phyloP scores from a whole-genome alignment of 2,329 filamentous ascomycete genomes.

The Thielaviopsis ethacetica region DNA sequence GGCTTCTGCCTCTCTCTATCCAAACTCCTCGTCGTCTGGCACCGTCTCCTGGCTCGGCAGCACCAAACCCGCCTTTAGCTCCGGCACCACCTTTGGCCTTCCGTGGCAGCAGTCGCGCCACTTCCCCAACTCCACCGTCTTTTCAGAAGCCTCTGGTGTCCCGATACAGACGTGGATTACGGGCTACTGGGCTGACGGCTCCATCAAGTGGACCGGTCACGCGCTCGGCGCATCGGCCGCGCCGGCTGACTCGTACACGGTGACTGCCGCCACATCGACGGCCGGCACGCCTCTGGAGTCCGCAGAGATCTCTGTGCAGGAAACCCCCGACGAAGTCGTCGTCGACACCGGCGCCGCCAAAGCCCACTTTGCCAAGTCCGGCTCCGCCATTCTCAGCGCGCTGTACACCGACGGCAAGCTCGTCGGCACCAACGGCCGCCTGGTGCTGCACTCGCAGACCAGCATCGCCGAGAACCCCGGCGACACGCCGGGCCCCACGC shows the following conservation, averaged over 20 bases:
- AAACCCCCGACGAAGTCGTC: constrained; percentile 18
- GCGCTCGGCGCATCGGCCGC: constrained; percentile 29
- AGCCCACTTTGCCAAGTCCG: constrained; percentile 26
- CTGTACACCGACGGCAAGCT: constrained; percentile 27
- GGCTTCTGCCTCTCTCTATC: not conserved
- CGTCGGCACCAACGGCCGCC: constrained; percentile 29
- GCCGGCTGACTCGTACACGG: constrained; percentile 26
- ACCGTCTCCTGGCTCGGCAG: constrained; percentile 25
- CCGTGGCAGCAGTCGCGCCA: constrained; percentile 27
- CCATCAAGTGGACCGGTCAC: constrained; percentile 45
- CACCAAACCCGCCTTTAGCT: constrained; percentile 18
- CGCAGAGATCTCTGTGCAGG: constrained; percentile 5
- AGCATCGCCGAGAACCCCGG: constrained; percentile 26
- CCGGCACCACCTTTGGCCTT: constrained; percentile 27
- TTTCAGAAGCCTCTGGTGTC: constrained; percentile 18
- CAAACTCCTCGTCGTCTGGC: constrained; percentile 1
- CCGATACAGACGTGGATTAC: constrained; percentile 36
- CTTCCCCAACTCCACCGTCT: constrained; percentile 21
- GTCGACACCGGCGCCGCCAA: constrained; percentile 29
- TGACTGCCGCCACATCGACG: too few species aligned
- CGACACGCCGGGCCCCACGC: constrained; percentile 23
- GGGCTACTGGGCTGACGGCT: constrained; percentile 43
- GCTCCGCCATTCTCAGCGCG: constrained; percentile 22
- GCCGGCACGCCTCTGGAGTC: not conserved
- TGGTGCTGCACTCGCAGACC: constrained; percentile 37